A percentile compares a stretch with the other conserved stretches of the same genome.
phyloP scores from a whole-genome alignment of 1,284 basidiomycete species.

The Boletus semigastroideus region DNA sequence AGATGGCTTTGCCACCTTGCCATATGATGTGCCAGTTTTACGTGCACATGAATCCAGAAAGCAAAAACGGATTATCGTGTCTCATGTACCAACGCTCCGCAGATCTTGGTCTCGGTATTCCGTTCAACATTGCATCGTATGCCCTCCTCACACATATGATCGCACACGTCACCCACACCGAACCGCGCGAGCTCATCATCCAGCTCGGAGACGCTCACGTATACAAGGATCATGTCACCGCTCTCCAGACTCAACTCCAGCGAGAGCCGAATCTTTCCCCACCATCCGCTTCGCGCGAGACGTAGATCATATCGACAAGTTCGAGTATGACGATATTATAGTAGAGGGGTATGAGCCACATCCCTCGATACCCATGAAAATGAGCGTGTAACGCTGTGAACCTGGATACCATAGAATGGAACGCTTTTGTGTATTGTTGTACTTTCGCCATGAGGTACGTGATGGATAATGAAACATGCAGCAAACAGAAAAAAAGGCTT shows the following conservation, averaged over 20 bases:
- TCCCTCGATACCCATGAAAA: conserved; percentile 93
- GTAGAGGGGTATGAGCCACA: conserved; percentile 88
- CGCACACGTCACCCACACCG: conserved; percentile 85
- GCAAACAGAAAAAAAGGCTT: too few relatives aligned
- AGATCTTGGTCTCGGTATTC: conserved; percentile 94
- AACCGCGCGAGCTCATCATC: conserved; percentile 86
- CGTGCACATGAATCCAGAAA: conserved; percentile 73
- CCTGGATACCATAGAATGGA: conserved; percentile 2
- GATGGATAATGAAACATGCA: neutral
- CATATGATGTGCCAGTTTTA: conserved; percentile 99
- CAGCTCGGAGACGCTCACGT: conserved; percentile 98
- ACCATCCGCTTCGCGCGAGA: conserved; percentile 72
- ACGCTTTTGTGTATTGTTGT: neutral
- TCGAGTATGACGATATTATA: conserved; percentile 78
- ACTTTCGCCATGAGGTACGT: neutral
- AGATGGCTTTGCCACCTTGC: conserved; percentile 97
- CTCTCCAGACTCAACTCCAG: conserved; percentile 79
- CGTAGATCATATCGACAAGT: conserved; percentile 75
- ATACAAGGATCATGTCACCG: conserved; percentile 90
- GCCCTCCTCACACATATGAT: conserved; percentile 97
- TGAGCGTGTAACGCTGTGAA: conserved; percentile 72
- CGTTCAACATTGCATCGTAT: conserved; percentile 99
- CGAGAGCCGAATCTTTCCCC: conserved; percentile 85
- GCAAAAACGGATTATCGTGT: conserved; percentile 81
- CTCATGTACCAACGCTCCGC: conserved; percentile 99